These are phyloP conservation scores for Cercophora sp. DNA, from an alignment of 495 filamentous ascomycete genomes.

Conservation along the genomic window DNA sequence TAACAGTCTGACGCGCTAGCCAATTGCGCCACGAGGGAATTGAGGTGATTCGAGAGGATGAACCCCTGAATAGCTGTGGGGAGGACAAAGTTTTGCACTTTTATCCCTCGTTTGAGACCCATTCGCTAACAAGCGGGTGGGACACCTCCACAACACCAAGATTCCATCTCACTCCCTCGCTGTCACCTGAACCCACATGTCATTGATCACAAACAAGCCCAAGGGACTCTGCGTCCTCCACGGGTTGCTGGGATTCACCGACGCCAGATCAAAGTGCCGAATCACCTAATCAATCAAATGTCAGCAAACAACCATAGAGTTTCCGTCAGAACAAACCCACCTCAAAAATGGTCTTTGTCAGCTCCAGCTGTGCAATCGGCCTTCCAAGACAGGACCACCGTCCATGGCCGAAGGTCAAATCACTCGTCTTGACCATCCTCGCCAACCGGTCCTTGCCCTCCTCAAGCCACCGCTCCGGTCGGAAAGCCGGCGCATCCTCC, in stretches of 20 bases:
- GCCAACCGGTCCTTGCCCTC: constrained; percentile 24
- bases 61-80: no score
- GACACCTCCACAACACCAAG: no score
- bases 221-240: constrained; percentile 4
- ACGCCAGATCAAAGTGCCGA: constrained; percentile 5
- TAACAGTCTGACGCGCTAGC: constrained; percentile 14
- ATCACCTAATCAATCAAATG: no score
- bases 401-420: constrained; percentile 30
- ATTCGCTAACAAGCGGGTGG: no score
- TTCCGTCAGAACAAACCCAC: no score
- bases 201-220: background rate
- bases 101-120: no score
- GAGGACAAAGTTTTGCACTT: no score
- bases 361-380: constrained; percentile 28
- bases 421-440: constrained; percentile 29
- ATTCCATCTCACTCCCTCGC: background rate
- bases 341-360: constrained; percentile 41
- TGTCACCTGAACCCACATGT: constrained; percentile 7
- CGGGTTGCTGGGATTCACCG: background rate
- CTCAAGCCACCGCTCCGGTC: constrained; percentile 50
- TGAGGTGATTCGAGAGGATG: no score
- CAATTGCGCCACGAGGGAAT: constrained; percentile 17
- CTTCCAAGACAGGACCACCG: constrained; percentile 32
- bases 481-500: constrained; percentile 37
- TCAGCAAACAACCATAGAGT: no score